Base-by-base conservation (phyloP, 345 rosid genomes). In the Pugionium cornutum region DNA sequence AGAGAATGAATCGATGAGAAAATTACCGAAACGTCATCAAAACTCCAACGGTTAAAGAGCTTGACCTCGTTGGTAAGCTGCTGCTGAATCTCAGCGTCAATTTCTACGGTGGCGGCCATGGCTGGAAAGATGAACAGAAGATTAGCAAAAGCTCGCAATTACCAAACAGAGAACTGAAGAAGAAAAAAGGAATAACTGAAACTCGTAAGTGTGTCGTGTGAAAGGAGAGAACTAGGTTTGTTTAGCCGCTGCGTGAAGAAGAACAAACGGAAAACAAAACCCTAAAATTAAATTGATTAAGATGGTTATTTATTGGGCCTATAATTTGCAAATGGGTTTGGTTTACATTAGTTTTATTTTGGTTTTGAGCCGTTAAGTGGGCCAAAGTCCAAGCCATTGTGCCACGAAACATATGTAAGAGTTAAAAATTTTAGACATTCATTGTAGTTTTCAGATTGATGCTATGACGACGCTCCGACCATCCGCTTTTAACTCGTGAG, bases 41-140 rank as follows among this genome's bases (percentile, higher is more conserved):
- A 92, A 44, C 81, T 67, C 98, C 98, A 92, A 26, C 89, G 87
- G 46, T 84, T 83, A 83, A 89, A 92, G 67, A 89, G 91, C 84
- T 89, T 92, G 50, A 75, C 78, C 61, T 68, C 78, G 41, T 49
- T 68, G 44, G 74, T 63, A 25, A 51, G 61, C 61, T 68, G 74
- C 1, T 62, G 66, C 30, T 68, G 70, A 47, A 75, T 75, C 70
- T 75, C 70, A 9, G 78, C 70, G 52, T 68, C 75, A 1, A 75
- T 51, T 50, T 68, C 78, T 50, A 0, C 74, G 50, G 58, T 25
- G 68, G 68, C 58, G 33, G 77, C 77, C 77, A 74, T 74, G 58
- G 56, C 68, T 74, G 58, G 32, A 18, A 18, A 34, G 40, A 29
- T 4, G 32, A 34, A 53, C 18, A 73, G 28, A 61, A 18, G 28